A percentile compares a stretch with the other conserved stretches of the same genome.
These are phyloP conservation scores for Daldinia loculata DNA, from an alignment of 495 filamentous ascomycete species.

Conservation along the genomic window DNA sequence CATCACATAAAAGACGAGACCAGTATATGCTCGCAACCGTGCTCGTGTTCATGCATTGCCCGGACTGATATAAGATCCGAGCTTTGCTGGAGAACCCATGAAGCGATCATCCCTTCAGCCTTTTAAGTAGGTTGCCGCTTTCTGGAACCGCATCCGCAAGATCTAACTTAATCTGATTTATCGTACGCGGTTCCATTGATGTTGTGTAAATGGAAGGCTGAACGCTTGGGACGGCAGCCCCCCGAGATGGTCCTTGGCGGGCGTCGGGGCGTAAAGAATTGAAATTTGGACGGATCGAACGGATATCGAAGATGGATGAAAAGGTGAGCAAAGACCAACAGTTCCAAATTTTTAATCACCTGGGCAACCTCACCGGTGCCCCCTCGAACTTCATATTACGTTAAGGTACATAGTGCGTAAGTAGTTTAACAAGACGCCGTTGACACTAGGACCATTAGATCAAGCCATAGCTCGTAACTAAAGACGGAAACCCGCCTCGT, in stretches of 20 bases:
- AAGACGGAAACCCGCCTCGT: slow-evolving; percentile 31
- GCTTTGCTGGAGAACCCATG: slow-evolving; percentile 23
- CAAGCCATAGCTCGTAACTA: slow-evolving; percentile 6
- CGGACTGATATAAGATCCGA: slow-evolving; percentile 26
- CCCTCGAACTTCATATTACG: not conserved
- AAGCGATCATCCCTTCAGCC: slow-evolving; percentile 28
- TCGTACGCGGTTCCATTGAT: slow-evolving; percentile 3
- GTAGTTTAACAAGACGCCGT: slow-evolving; percentile 9
- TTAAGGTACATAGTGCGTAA: not conserved
- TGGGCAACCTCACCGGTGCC: not conserved
- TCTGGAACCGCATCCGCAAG: slow-evolving; percentile 19
- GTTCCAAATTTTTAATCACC: slow-evolving; percentile 1
- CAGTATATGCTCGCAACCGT: slow-evolving; percentile 11
- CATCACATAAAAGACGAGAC: slow-evolving; percentile 19
- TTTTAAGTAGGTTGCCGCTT: slow-evolving; percentile 5
- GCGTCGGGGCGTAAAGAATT: not conserved
- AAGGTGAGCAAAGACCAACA: slow-evolving; percentile 23
- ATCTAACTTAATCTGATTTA: slow-evolving; percentile 30
- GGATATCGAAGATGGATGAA: not conserved
- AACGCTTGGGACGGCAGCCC: not conserved
- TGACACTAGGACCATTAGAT: slow-evolving; percentile 1
- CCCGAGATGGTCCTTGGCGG: not conserved
- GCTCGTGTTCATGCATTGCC: slow-evolving; percentile 18
- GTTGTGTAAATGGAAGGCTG: not conserved
- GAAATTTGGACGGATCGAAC: not conserved